Percentiles rank a stretch among this genome's conserved stretches.
These are phyloP conservation scores for Talaromyces sp. DNA, from an alignment of 2,329 filamentous ascomycete genomes.

Conservation along the genomic window DNA sequence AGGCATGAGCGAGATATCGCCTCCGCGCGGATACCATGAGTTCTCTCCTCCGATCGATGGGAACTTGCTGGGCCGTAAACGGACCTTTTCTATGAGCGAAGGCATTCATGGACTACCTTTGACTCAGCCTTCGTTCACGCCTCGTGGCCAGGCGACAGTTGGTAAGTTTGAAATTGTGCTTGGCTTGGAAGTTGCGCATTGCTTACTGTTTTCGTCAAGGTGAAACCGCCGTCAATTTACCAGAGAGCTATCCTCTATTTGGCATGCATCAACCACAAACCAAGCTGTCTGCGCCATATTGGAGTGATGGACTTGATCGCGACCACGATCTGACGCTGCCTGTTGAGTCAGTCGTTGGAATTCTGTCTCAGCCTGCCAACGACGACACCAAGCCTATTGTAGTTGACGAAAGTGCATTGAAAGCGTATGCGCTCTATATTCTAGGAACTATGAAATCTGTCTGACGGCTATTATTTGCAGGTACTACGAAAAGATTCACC, in stretches of 20 bases:
- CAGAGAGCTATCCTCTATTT: conserved; percentile 18
- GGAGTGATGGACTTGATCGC: conserved; percentile 30
- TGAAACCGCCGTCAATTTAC: conserved; percentile 17
- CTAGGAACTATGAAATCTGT: background rate
- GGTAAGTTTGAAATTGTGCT: conserved; percentile 24
- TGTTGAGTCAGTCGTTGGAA: conserved; percentile 14
- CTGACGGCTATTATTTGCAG: conserved; percentile 26
- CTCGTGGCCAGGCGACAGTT: conserved; percentile 34
- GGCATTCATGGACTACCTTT: conserved; percentile 44
- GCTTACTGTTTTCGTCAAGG: conserved; percentile 14
- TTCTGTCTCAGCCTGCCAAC: conserved; percentile 29
- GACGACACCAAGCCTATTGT: conserved; percentile 36
- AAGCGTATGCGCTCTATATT: conserved; percentile 32
- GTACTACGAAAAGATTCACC: conserved; percentile 43
- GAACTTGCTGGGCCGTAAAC: conserved; percentile 43
- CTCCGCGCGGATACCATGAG: conserved; percentile 48
- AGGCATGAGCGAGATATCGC: conserved; percentile 41
- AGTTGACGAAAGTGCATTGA: conserved; percentile 40
- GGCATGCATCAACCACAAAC: conserved; percentile 37
- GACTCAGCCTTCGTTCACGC: conserved; percentile 37
- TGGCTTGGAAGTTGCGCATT: background rate
- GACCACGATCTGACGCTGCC: conserved; percentile 22
- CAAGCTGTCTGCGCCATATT: conserved; percentile 40
- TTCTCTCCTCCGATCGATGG: conserved; percentile 52
- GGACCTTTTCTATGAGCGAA: conserved; percentile 50